Evolutionary conservation across 1,284 basidiomycete genomes (phyloP).

Genomic region (Rhizoctonia solani): DNA sequence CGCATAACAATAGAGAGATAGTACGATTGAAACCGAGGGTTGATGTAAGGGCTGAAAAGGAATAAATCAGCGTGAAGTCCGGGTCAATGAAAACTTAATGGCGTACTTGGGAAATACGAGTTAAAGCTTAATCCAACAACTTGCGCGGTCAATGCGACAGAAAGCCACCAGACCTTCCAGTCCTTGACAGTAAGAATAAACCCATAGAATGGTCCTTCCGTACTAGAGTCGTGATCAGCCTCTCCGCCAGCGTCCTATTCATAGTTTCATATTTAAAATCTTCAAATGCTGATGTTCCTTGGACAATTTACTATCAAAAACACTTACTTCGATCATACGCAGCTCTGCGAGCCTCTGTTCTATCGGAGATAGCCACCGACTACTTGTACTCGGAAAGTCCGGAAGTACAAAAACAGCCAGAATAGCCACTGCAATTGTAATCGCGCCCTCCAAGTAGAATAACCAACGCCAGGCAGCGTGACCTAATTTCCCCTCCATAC

Average conservation of each 20-base stretch:
- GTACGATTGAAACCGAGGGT: conserved; percentile 67
- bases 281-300: background rate
- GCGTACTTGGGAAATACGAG: conserved; percentile 66
- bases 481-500: conserved; percentile 49
- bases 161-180: conserved; percentile 71
- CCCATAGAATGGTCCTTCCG: conserved; percentile 50
- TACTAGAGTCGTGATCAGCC: conserved; percentile 49
- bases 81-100: too few species aligned
- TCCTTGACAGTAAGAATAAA: conserved; percentile 65
- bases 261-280: too few species aligned
- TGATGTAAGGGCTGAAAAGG: conserved; percentile 49
- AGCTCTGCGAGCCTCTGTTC: conserved; percentile 69
- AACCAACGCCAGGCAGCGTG: conserved; percentile 50
- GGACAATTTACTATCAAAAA: background rate
- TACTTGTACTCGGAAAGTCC: conserved; percentile 67
- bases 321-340: conserved; percentile 67
- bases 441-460: conserved; percentile 45
- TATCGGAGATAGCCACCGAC: conserved; percentile 62
- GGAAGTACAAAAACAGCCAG: conserved; percentile 66
- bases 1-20: conserved; percentile 71
- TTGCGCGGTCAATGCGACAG: conserved; percentile 58
- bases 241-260: conserved; percentile 52
- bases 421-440: conserved; percentile 44
- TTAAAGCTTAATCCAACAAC: conserved; percentile 51
- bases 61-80: too few species aligned